Conservation (phyloP, 768 basidiomycete genomes). For the Tylopilus sp. region DNA sequence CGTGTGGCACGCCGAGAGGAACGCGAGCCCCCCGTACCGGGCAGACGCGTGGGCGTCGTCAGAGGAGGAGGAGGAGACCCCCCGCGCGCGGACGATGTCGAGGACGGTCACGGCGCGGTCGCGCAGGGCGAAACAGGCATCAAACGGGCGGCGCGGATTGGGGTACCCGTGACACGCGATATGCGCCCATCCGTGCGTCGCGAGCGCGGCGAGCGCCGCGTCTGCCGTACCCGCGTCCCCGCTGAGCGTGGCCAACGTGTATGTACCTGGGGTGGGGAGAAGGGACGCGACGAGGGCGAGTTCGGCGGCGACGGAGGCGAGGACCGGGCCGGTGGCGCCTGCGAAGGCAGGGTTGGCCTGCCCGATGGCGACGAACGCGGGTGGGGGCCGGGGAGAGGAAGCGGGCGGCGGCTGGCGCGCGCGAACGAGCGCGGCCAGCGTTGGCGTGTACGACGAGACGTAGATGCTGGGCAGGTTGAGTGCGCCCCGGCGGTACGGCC, state of each 20-base stretch:
- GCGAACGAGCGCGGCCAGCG: conserved; percentile 26
- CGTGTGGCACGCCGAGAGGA: conserved; percentile 36
- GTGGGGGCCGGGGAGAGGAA: neutral
- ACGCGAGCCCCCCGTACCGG: conserved; percentile 25
- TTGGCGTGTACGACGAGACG: conserved; percentile 35
- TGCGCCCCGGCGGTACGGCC: neutral
- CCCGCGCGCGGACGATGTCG: conserved; percentile 19
- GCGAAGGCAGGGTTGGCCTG: conserved; percentile 13
- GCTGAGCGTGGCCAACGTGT: conserved; percentile 5
- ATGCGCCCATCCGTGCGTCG: conserved; percentile 26
- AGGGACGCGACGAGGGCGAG: conserved; percentile 20
- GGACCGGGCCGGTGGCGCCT: conserved; percentile 1
- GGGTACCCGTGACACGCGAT: conserved; percentile 32
- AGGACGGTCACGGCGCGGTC: conserved; percentile 22
- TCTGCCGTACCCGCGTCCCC: conserved; percentile 14
- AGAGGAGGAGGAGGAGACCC: neutral
- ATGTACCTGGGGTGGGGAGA: conserved; percentile 5
- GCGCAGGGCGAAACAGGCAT: conserved; percentile 23
- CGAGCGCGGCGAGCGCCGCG: conserved; percentile 13
- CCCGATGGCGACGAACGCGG: conserved; percentile 19
- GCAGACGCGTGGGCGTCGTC: too few relatives aligned
- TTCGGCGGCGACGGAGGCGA: conserved; percentile 16
- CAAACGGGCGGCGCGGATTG: conserved; percentile 19
- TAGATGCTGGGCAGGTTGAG: conserved; percentile 15
- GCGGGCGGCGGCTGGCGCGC: conserved; percentile 7